Base-by-base conservation (phyloP, 306 rosid genomes). In the Calophaca sinica region DNA sequence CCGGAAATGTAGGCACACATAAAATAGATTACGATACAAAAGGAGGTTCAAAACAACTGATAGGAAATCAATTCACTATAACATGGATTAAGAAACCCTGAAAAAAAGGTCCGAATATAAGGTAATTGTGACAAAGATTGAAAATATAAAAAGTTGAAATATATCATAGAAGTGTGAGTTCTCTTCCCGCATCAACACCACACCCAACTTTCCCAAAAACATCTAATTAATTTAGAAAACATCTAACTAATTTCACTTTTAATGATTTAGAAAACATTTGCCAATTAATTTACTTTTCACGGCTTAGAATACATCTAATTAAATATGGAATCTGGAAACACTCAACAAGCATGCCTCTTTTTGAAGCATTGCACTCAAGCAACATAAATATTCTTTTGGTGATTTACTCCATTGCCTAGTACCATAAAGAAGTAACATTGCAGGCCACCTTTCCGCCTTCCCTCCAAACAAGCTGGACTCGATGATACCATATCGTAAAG, bases 281-380 rank as follows among this genome's bases (percentile, higher is more conserved):
- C 62, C 68, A 33, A 53, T 20, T 13, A 52, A 75, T 61, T 44
- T 64, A 54, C 62, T 9, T 44, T 28, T 46, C 53, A 10, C 2
- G 7, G 15, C 11, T 41, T 2, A 13, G 7, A 69, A 62, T 20
- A 71, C 32, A 70, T 45, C 41, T 69, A 5, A 51, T 12, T 8
- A 71, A 76, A 49, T 76, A 75, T 32, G 67, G 12, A 35, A 61
- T 44, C 52, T 26, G 48, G 44, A 52, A 50, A 20, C 71, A 73
- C 12, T 38, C 59, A 62, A 68, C 52, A 68, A 78, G 48, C 48
- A 69, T 63, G 78, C 78, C 78, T 69, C 73, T 59, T 72, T 76
- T 72, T 57, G 35, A 76, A 72, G 67, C 39, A 51, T n/a, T 42
- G 75, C 35, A 70, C 35, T 61, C 41, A 14, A 44, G 20, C 32